Conservation (phyloP, 345 rosid species). For the Alliaria petiolata region DNA sequence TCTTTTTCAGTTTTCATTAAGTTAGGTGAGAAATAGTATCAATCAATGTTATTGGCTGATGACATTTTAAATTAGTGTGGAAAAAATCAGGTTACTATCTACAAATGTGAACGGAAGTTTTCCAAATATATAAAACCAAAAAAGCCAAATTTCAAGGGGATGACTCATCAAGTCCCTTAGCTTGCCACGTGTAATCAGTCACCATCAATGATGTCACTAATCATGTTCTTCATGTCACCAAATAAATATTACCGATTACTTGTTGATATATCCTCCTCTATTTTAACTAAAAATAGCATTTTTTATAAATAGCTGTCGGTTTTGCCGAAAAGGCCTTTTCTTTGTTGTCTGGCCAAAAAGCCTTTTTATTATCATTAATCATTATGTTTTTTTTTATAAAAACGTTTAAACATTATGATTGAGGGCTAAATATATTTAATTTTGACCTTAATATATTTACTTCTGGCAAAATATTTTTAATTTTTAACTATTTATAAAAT, state of each 20-base stretch:
- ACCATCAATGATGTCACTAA: constrained; percentile 5
- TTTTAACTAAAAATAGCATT: not conserved
- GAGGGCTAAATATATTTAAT: not conserved
- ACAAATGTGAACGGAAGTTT: constrained; percentile 12
- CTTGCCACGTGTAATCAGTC: not conserved
- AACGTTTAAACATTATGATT: too few species aligned
- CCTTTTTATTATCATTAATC: not conserved
- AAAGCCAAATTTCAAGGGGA: not conserved
- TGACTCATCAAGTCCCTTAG: constrained; percentile 3
- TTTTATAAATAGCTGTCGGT: not conserved
- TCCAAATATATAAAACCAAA: not conserved
- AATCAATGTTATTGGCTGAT: constrained; percentile 16
- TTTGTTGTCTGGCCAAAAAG: too few species aligned
- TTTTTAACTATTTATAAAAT: too few species aligned
- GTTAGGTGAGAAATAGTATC: not conserved
- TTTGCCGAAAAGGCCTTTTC: not conserved
- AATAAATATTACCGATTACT: not conserved
- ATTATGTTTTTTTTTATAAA: not conserved
- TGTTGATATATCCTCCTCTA: not conserved
- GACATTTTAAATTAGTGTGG: not conserved
- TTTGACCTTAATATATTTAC: too few species aligned
- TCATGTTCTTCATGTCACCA: constrained; percentile 1
- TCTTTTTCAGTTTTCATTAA: too few species aligned
- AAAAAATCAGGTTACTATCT: not conserved
- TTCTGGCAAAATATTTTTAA: too few species aligned